phyloP scores from a whole-genome alignment of 495 filamentous ascomycete species.

The Baudoinia panamericana region DNA sequence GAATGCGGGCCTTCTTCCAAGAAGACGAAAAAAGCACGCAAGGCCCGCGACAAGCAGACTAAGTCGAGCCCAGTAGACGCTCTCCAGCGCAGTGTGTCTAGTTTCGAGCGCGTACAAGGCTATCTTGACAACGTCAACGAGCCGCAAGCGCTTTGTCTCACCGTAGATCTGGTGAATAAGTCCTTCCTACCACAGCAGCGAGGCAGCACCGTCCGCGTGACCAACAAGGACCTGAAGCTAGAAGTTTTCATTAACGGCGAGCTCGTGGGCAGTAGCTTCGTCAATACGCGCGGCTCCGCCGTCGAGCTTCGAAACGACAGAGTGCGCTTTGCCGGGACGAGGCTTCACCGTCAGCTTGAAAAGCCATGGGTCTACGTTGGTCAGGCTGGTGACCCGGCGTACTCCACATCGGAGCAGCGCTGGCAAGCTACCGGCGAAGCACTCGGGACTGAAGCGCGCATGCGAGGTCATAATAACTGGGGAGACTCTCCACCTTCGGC shows the following conservation, averaged over 20 bases:
- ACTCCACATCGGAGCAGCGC: slow-evolving; percentile 12
- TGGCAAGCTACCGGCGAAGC: slow-evolving; percentile 27
- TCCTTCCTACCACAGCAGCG: slow-evolving; percentile 15
- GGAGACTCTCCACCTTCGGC: slow-evolving; percentile 26
- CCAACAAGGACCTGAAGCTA: slow-evolving; percentile 27
- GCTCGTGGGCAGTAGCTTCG: slow-evolving; percentile 23
- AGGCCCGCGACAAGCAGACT: too few species aligned
- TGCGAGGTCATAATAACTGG: slow-evolving; percentile 21
- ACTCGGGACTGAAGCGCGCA: slow-evolving; percentile 26
- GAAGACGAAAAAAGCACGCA: too few species aligned
- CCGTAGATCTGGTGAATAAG: slow-evolving; percentile 21
- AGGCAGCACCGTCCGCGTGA: neutral
- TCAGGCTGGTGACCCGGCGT: neutral
- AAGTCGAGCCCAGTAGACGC: too few species aligned
- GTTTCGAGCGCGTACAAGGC: neutral
- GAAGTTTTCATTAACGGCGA: slow-evolving; percentile 37
- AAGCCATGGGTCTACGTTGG: slow-evolving; percentile 29
- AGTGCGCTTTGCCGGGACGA: slow-evolving; percentile 28
- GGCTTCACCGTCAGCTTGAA: slow-evolving; percentile 27
- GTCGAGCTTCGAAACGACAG: slow-evolving; percentile 11
- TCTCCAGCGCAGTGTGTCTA: too few species aligned
- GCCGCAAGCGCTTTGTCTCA: slow-evolving; percentile 15
- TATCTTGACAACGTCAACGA: slow-evolving; percentile 5
- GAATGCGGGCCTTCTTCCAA: too few species aligned
- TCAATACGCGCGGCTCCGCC: slow-evolving; percentile 12